Conservation (phyloP, 768 basidiomycete genomes). For the Pulveroboletus sp. region DNA sequence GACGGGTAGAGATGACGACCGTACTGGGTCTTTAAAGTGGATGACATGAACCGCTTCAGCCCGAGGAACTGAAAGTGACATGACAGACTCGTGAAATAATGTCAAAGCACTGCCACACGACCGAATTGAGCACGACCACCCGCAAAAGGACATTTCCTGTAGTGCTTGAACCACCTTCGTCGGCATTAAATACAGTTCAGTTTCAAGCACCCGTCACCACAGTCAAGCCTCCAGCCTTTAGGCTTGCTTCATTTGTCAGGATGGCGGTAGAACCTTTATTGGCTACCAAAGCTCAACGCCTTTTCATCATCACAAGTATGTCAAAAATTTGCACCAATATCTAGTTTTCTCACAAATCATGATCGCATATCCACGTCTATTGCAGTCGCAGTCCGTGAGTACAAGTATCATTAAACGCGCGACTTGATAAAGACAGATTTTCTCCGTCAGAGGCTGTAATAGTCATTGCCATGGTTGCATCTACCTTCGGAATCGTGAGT, state of each 20-base stretch:
- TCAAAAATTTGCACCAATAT: conserved; percentile 4
- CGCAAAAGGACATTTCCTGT: too few species aligned
- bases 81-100: too few species aligned
- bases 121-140: background rate
- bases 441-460: conserved; percentile 63
- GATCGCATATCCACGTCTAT: conserved; percentile 4
- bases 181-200: background rate
- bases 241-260: conserved; percentile 18
- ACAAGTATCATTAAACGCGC: background rate
- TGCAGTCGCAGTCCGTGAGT: conserved; percentile 60
- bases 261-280: conserved; percentile 75
- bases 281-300: conserved; percentile 66
- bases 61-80: too few species aligned
- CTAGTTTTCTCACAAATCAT: conserved; percentile 4
- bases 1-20: too few species aligned
- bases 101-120: background rate
- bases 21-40: too few species aligned
- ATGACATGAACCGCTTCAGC: too few species aligned
- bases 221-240: conserved; percentile 9
- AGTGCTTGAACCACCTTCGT: background rate
- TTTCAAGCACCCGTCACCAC: conserved; percentile 8
- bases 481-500: conserved; percentile 63
- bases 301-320: conserved; percentile 70
- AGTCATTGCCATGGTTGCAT: conserved; percentile 70
- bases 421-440: background rate